These are phyloP conservation scores for Biscogniauxia marginata DNA, from an alignment of 2,329 filamentous ascomycete genomes.

Conservation along the genomic window DNA sequence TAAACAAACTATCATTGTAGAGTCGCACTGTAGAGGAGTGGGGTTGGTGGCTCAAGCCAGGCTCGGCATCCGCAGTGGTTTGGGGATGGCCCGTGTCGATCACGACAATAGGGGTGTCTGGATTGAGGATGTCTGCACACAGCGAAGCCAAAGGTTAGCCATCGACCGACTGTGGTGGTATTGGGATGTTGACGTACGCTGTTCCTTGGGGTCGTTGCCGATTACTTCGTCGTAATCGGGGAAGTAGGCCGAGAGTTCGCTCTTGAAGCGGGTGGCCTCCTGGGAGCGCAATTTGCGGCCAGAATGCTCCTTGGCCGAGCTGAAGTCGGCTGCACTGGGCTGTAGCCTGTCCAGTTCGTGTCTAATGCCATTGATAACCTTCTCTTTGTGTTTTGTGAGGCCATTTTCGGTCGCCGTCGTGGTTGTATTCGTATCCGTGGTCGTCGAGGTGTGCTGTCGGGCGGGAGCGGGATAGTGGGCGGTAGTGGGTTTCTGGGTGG, in stretches of 20 bases:
- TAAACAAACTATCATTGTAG: slow-evolving; percentile 57
- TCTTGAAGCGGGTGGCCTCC: slow-evolving; percentile 83
- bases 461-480: slow-evolving; percentile 13
- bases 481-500: slow-evolving; percentile 26
- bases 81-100: slow-evolving; percentile 50
- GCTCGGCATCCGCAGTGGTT: slow-evolving; percentile 39
- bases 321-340: slow-evolving; percentile 43
- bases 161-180: slow-evolving; percentile 5
- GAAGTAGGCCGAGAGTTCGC: slow-evolving; percentile 87
- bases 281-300: slow-evolving; percentile 80
- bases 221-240: slow-evolving; percentile 93
- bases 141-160: slow-evolving; percentile 4
- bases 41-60: slow-evolving; percentile 32
- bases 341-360: slow-evolving; percentile 60
- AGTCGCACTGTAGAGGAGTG: slow-evolving; percentile 43
- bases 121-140: slow-evolving; percentile 65
- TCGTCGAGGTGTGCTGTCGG: slow-evolving; percentile 20
- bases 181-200: slow-evolving; percentile 55
- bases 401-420: slow-evolving; percentile 24
- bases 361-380: slow-evolving; percentile 60
- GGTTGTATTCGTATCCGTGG: slow-evolving; percentile 30
- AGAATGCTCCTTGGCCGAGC: slow-evolving; percentile 53
- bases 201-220: slow-evolving; percentile 76
- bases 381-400: slow-evolving; percentile 53
- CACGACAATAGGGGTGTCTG: slow-evolving; percentile 72